Evolutionary conservation across 108 stramenopile genomes (phyloP), one percentile per base, ranked within the genome.

Genomic region (Pseudonitzschia multistriata): DNA sequence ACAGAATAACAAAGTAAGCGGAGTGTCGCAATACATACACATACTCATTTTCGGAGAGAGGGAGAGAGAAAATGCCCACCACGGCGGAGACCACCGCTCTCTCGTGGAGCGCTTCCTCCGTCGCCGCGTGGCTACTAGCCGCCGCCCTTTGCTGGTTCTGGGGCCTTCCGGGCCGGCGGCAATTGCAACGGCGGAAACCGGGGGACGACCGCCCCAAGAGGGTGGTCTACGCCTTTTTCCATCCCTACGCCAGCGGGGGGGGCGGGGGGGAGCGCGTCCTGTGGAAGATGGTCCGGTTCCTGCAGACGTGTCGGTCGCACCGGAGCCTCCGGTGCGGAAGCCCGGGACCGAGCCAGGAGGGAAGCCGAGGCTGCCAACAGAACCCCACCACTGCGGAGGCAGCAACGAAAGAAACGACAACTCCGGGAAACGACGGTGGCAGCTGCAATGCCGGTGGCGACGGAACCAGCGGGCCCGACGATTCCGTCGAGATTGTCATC

Each of bases 191-290:
- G 11, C 2, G 2, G 2, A 17, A 17, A 10, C 17, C 42, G 1
- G 17, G 2, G 1, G 42, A 45, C 11, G 7, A 13, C 15, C 42
- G 42, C 19, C 57, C 57, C 14, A 59, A 59, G 57, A 59, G 35
- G 57, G 29, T 59, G 14, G 34, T 0, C 0, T 59, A 59, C 68
- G 94, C 79, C 42, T 94, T 96, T 70, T 94, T 92, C 72, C 96
- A 96, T 82, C 96, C 96, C 2, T 67, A 86, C 67, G 91, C 90
- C 47, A 81, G 83, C 47, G 78, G 80, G 31, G 98, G 97, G 5
- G 99, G 99, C 19, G 99, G 99, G 19, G 99, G 99, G 7, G 99
- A 99, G 76, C 90, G 99, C 8, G 99, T 99, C 7, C 73, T 99
- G 30, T 99, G 99, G 99, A 86, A 93, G 55, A 86, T 88, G 21